Evolutionary conservation across 805 yeast species (phyloP).

Genomic region (Ogataea allantospora): DNA sequence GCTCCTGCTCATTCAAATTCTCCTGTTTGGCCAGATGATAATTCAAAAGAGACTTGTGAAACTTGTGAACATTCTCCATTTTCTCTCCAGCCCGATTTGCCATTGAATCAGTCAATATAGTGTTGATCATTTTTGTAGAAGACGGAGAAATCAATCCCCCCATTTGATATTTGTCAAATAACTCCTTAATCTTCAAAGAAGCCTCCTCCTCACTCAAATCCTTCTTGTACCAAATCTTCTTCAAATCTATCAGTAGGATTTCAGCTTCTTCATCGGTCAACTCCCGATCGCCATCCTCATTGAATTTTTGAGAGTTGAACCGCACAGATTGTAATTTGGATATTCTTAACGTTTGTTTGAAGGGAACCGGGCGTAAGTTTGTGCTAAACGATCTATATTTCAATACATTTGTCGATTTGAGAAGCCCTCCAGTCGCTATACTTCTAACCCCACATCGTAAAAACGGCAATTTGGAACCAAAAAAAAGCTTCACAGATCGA

Average conservation of each 20-base stretch:
- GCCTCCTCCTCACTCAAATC: slow-evolving; percentile 20
- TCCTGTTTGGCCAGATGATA: slow-evolving; percentile 31
- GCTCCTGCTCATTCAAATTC: slow-evolving; percentile 13
- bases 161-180: slow-evolving; percentile 30
- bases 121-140: slow-evolving; percentile 28
- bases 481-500: neutral
- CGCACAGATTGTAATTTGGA: slow-evolving; percentile 4
- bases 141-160: slow-evolving; percentile 33
- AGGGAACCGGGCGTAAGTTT: too few species aligned
- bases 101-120: slow-evolving; percentile 26
- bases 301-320: slow-evolving; percentile 21
- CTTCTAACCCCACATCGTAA: slow-evolving; percentile 1
- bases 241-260: slow-evolving; percentile 23
- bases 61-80: slow-evolving; percentile 30
- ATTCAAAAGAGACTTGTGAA: slow-evolving; percentile 31
- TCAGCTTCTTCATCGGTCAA: slow-evolving; percentile 30
- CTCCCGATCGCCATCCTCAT: slow-evolving; percentile 29
- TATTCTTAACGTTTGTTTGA: neutral
- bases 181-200: slow-evolving; percentile 13
- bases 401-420: neutral
- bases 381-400: neutral
- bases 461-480: slow-evolving; percentile 1
- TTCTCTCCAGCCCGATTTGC: slow-evolving; percentile 29
- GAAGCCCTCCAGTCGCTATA: neutral
- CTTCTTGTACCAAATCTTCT: slow-evolving; percentile 27